Evolutionary conservation across 148 eudicot genomes (phyloP), one percentile per base, ranked within the genome.

Genomic region (Heliosperma pusillum): DNA sequence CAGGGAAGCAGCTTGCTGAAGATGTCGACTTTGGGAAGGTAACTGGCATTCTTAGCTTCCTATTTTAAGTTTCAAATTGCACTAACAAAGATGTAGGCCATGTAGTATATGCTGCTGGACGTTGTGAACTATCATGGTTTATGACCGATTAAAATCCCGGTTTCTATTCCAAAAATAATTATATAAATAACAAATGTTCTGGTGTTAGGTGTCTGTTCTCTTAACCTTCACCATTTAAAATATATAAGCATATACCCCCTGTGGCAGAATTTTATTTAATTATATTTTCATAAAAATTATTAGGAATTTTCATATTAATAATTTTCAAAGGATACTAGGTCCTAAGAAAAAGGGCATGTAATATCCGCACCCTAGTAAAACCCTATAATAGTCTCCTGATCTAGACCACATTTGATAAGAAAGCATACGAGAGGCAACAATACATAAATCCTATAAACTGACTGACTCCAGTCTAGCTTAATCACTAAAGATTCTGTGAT

Each of bases 21-120:
- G 98, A 93, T 82, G 92, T 91, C 66, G 87, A 91, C 78, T 93
- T 93, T 83, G 87, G 75, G 74, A 85, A 91, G 89, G 98, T 88
- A 27, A 79, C 69, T 55, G 20, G 29, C 26, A 47, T 50, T 64
- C 30, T 79, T 11, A 30, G 42, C 47, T 19, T 76, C 30, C 44
- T 45, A 21, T 47, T 7, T 2, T 75, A 55, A 33, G 17, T 75
- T 21, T 66, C 10, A 33, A 66, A 29, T 10, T 69, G n/a, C 25
- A 21, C 56, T 24, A 53, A 45, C 25, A n/a, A 3, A 44, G 19
- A 68, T 44, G 27, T 3, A 47, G 19, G 55, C 55, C 42, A 50
- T 12, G 55, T 47, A 44, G 71, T 33, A 1, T 11, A 22, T 45
- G 71, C 9, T 44, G 45, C 21, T 36, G 42, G 42, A 36, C 42